Base-by-base conservation (phyloP, 2,329 filamentous ascomycete genomes). In the Monosporascus sp. region DNA sequence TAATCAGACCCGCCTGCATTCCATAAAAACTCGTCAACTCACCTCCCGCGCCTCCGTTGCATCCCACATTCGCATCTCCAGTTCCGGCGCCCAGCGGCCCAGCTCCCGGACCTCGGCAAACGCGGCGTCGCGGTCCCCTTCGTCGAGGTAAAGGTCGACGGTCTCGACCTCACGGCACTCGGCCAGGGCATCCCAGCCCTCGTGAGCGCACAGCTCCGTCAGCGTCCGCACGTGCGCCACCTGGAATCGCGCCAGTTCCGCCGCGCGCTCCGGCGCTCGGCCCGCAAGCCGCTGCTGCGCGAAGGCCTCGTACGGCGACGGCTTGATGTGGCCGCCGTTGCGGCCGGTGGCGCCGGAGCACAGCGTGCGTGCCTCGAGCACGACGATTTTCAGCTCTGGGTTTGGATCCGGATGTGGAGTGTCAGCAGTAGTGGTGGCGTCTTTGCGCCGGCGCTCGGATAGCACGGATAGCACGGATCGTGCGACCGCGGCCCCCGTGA, bases 291-390 rank as follows among this genome's bases (percentile, higher is more conserved):
- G 66, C 5, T 75, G 61, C 3, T 53, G 54, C 2, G 63, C 60
- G 49, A 76, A 78, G 44, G 72, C 63, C 50, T 73, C 70, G 53
- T 78, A 72, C 3, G 76, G 72, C 3, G 67, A 65, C 25, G 68
- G 63, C 61, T 80, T 78, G 55, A 80, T 73, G 60, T 78, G 77
- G 0, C 76, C 78, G 20, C 77, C 78, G 55, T 81, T 81, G 48
- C 79, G 71, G 1, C 75, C 79, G 8, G 79, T 82, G 3, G 78
- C 79, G 17, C 79, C 79, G 9, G 72, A 75, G 56, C 76, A 78
- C 7, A 77, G 59, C 43, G 71, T 63, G 2, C 79, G 67, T 2
- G 79, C 77, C 56, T 82, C 79, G n/a, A 81, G 63, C 8, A 81
- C 72, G 2, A 77, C 69, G 5, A 81, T 64, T 18, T 57, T 54